Conservation (phyloP, 805 yeast genomes). For the Zygotorulaspora danielsina region DNA sequence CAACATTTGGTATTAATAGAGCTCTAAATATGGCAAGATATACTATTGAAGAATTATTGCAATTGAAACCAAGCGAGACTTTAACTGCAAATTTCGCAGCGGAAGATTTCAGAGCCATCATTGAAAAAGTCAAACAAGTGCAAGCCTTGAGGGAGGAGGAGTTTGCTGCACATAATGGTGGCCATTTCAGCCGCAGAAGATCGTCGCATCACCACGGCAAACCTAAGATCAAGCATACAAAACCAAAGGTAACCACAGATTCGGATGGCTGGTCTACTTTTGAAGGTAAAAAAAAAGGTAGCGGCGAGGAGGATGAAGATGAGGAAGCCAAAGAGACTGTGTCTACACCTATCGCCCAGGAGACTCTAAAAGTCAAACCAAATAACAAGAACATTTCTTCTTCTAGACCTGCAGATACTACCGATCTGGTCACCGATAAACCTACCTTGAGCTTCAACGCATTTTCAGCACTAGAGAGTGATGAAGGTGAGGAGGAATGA, state of each 20-base stretch:
- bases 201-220: slow-evolving; percentile 47
- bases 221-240: slow-evolving; percentile 58
- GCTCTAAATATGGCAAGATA: slow-evolving; percentile 46
- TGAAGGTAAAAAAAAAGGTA: slow-evolving; percentile 40
- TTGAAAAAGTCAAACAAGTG: slow-evolving; percentile 58
- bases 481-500: slow-evolving; percentile 47
- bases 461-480: slow-evolving; percentile 67
- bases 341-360: slow-evolving; percentile 35
- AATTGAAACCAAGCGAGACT: slow-evolving; percentile 51
- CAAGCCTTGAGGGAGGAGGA: slow-evolving; percentile 37
- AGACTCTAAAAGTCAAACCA: slow-evolving; percentile 57
- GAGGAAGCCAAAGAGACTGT: slow-evolving; percentile 33
- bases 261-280: slow-evolving; percentile 83
- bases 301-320: slow-evolving; percentile 41
- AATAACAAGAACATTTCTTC: slow-evolving; percentile 72
- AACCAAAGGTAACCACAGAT: slow-evolving; percentile 51
- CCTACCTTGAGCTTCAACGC: slow-evolving; percentile 70
- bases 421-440: slow-evolving; percentile 66
- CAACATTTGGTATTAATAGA: background rate
- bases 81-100: slow-evolving; percentile 61
- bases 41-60: slow-evolving; percentile 66
- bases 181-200: slow-evolving; percentile 57
- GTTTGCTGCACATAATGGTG: slow-evolving; percentile 30
- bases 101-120: slow-evolving; percentile 58
- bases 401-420: slow-evolving; percentile 66